Evolutionary conservation across 2,329 filamentous ascomycete species (phyloP).

Genomic region (Teratosphaeria destructans): DNA sequence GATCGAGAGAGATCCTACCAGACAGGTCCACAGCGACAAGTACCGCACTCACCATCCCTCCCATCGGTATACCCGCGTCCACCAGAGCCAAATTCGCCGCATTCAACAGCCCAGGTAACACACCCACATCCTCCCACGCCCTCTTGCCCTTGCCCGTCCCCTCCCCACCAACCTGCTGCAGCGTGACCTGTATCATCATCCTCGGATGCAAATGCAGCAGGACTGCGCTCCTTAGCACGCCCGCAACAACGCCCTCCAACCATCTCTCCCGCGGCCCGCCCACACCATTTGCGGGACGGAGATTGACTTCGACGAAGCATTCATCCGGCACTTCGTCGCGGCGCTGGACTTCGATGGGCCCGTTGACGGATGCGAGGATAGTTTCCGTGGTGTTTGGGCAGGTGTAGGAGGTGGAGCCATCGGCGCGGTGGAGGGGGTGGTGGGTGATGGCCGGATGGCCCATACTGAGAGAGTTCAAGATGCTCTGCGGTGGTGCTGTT

Average conservation of each 20-base stretch:
- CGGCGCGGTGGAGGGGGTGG: slow-evolving; percentile 52
- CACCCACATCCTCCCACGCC: slow-evolving; percentile 54
- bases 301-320: slow-evolving; percentile 77
- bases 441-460: neutral
- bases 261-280: slow-evolving; percentile 56
- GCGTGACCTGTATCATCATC: slow-evolving; percentile 66
- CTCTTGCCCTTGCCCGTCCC: slow-evolving; percentile 45
- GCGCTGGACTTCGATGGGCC: slow-evolving; percentile 79
- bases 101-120: slow-evolving; percentile 75
- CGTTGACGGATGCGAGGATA: slow-evolving; percentile 79
- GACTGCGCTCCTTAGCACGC: slow-evolving; percentile 62
- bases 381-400: slow-evolving; percentile 60
- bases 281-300: slow-evolving; percentile 75
- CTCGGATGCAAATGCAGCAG: slow-evolving; percentile 66
- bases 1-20: slow-evolving; percentile 38
- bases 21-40: slow-evolving; percentile 47
- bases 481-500: neutral
- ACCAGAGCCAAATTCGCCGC: slow-evolving; percentile 68
- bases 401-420: slow-evolving; percentile 68
- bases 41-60: slow-evolving; percentile 57
- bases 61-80: slow-evolving; percentile 72
- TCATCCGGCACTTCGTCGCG: slow-evolving; percentile 88
- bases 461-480: neutral
- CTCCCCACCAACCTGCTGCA: slow-evolving; percentile 57
- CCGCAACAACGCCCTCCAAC: slow-evolving; percentile 65